phyloP scores from a whole-genome alignment of 306 rosid genomes.

The Medicago arabica region DNA sequence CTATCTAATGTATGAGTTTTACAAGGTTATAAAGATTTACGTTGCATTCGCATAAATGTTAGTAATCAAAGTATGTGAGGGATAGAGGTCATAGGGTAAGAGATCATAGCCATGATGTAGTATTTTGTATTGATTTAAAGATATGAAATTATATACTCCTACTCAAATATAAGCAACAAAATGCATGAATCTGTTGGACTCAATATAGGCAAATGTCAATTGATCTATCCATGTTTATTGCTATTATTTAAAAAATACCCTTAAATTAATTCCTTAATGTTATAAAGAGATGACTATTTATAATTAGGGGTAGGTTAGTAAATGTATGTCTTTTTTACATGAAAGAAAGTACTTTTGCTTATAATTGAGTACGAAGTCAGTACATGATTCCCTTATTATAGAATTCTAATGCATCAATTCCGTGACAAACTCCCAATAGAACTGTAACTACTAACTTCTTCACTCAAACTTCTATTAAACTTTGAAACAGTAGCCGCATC shows the following conservation, averaged over 20 bases:
- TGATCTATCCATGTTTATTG: too few relatives aligned
- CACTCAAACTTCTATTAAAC: neutral
- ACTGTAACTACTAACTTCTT: slow-evolving; percentile 1
- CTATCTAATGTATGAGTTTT: too few relatives aligned
- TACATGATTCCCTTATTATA: neutral
- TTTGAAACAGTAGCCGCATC: neutral
- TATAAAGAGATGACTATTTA: too few relatives aligned
- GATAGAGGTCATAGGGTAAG: neutral
- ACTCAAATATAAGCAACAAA: too few relatives aligned
- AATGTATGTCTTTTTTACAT: too few relatives aligned
- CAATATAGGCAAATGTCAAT: too few relatives aligned
- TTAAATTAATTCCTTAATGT: too few relatives aligned
- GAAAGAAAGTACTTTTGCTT: too few relatives aligned
- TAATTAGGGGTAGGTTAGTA: too few relatives aligned
- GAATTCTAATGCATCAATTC: neutral
- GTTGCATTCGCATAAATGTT: neutral
- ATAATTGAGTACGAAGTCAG: too few relatives aligned
- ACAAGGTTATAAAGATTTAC: neutral
- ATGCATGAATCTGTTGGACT: too few relatives aligned
- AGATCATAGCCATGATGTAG: neutral
- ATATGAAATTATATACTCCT: neutral
- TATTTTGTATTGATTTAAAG: neutral
- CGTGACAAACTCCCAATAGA: neutral
- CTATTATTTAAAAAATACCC: too few relatives aligned
- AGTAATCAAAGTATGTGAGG: neutral